A percentile compares a stretch with the other conserved stretches of the same genome.
phyloP scores from a whole-genome alignment of 306 rosid genomes.

The Lupinus albus region DNA sequence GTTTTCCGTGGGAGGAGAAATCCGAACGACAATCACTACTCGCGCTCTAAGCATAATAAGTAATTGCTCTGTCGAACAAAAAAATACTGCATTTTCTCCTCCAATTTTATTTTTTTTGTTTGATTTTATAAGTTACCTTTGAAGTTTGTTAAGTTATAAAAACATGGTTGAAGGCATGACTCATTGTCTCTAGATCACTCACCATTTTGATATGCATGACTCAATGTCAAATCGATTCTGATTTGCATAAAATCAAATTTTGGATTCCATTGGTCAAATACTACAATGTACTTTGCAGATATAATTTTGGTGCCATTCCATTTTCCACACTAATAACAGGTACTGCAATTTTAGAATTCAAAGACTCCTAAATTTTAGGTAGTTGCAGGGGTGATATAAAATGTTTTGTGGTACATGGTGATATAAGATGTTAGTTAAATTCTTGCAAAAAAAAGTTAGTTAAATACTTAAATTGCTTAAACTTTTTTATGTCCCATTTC shows the following conservation, averaged over 20 bases:
- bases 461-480: no score
- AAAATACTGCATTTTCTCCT: conserved; percentile 1
- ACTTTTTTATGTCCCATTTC: no score
- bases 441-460: no score
- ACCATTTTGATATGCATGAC: no score
- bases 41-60: conserved; percentile 60
- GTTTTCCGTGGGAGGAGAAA: conserved; percentile 81
- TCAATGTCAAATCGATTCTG: neutral
- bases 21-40: conserved; percentile 88
- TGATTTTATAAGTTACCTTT: conserved; percentile 13
- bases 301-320: no score
- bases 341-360: no score
- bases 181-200: neutral
- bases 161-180: conserved; percentile 3
- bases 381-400: no score
- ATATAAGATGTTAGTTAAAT: no score
- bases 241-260: neutral
- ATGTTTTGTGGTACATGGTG: no score
- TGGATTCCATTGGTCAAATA: conserved; percentile 13
- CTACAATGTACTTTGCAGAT: neutral
- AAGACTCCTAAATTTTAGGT: no score
- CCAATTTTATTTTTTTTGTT: conserved; percentile 34
- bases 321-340: no score
- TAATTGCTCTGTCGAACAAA: conserved; percentile 35
- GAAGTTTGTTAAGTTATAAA: neutral